A percentile compares a stretch with the other conserved stretches of the same genome.
phyloP scores from a whole-genome alignment of 176 grass and related monocot species.

The barley (Hordeum vulgare) region DNA sequence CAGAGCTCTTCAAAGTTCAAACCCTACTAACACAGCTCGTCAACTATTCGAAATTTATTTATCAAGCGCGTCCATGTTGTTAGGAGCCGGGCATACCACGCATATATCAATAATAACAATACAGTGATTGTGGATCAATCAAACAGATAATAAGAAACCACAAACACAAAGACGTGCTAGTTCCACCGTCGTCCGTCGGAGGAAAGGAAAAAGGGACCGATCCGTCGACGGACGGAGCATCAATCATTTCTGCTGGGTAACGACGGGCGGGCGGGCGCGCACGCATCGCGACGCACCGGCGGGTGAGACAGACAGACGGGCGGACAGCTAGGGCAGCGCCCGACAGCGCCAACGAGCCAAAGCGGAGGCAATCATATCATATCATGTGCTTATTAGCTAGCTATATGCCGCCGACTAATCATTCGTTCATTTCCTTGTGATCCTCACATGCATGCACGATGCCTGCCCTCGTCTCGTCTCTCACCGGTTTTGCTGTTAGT shows the following conservation, averaged over 20 bases:
- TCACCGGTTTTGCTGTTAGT: constrained; percentile 5
- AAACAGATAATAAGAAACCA: background rate
- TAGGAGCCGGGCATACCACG: background rate
- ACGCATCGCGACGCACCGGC: constrained; percentile 1
- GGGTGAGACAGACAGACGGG: too few relatives aligned
- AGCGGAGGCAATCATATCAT: constrained; percentile 16
- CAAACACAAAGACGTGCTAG: background rate
- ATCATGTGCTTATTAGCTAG: background rate
- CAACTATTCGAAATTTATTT: background rate
- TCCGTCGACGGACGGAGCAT: background rate
- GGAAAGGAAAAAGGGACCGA: background rate
- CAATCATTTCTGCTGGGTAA: background rate
- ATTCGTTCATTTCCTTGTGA: background rate
- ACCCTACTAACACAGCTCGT: background rate
- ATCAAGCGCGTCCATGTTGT: background rate
- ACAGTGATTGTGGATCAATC: background rate
- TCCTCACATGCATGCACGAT: background rate
- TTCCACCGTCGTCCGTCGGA: too few relatives aligned
- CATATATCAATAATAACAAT: background rate
- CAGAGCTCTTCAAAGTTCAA: background rate
- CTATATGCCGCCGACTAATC: background rate
- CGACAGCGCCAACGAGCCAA: constrained; percentile 7
- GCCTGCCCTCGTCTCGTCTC: background rate
- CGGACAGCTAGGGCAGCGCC: background rate
- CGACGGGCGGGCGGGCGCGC: background rate